phyloP scores from a whole-genome alignment of 768 basidiomycete species.

The Lactarius akahatsu region DNA sequence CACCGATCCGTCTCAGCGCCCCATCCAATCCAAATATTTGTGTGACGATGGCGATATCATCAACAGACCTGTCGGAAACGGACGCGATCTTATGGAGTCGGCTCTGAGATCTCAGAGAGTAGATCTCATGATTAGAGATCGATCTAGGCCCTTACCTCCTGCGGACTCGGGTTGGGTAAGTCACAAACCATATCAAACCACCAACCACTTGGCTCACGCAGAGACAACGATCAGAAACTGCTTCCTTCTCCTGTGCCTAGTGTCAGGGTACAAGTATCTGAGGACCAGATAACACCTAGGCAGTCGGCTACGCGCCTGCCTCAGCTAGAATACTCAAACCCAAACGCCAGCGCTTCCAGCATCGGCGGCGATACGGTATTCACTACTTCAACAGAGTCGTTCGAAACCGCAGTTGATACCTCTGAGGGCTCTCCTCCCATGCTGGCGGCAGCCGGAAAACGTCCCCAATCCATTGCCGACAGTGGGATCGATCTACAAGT shows the following conservation, averaged over 20 bases:
- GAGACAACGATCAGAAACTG: not conserved
- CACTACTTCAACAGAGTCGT: not conserved
- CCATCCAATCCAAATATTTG: not conserved
- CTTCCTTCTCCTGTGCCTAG: not conserved
- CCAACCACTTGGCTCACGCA: not conserved
- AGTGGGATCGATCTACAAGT: not conserved
- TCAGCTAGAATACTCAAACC: not conserved
- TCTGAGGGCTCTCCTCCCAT: not conserved
- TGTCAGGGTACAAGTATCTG: not conserved
- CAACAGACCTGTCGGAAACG: not conserved
- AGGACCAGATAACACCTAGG: not conserved
- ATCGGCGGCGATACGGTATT: not conserved
- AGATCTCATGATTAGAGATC: constrained; percentile 2
- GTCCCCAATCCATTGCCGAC: not conserved
- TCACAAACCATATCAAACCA: not conserved
- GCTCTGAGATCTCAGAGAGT: not conserved
- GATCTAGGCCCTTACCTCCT: not conserved
- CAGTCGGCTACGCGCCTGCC: not conserved
- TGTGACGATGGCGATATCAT: not conserved
- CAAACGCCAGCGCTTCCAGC: not conserved
- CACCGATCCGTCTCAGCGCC: not conserved
- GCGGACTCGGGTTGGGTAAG: not conserved
- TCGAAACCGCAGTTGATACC: not conserved
- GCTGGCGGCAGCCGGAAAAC: not conserved
- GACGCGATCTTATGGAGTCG: not conserved